Evolutionary conservation across 768 basidiomycete species (phyloP), one percentile per base, ranked within the genome.

Genomic region (Cystobasidium tubakii): DNA sequence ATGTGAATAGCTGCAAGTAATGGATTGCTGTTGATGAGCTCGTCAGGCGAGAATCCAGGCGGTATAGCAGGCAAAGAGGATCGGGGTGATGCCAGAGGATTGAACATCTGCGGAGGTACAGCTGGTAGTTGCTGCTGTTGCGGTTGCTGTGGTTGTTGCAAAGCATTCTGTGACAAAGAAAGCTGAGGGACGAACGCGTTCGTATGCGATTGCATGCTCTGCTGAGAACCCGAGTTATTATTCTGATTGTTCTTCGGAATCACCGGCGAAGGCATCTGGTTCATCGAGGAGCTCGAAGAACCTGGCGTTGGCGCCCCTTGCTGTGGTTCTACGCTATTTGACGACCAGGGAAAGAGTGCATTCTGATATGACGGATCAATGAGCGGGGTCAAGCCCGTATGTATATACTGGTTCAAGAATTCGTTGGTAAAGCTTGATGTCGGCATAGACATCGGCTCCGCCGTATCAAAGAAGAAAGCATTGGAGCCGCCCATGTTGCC

Each of bases 341-440:
- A 50, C 21, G 63, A 39, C 36, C 63, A 65, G 21, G 36, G 63
- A 29, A 60, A 60, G 6, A 60, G 57, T 60, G 57, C 12, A 29
- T 27, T 60, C 21, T 60, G 57, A 31, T 60, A 60, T 29, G 25
- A 34, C 4, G 57, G 57, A 60, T 65, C 63, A 65, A 65, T 17
- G 27, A 65, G 25, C 13, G 63, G 63, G 7, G 63, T 65, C 15
- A 65, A 25, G 25, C 63, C 63, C 10, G 63, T 65, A 65, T 65
- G 34, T 27, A 65, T 46, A n/a, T 39, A 65, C 23, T 65, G 36
- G 39, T 46, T 65, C 39, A 65, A 46, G 25, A 65, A 65, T 3
- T 65, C 63, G 23, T 65, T 65, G 10, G 63, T 65, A 36, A 65
- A 65, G 36, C 36, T 42, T n/a, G 63, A 65, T 4, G 63, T 65